A percentile compares a stretch with the other conserved stretches of the same genome.
phyloP scores from a whole-genome alignment of 805 yeast genomes.

The Saccharomycopsis amapae region DNA sequence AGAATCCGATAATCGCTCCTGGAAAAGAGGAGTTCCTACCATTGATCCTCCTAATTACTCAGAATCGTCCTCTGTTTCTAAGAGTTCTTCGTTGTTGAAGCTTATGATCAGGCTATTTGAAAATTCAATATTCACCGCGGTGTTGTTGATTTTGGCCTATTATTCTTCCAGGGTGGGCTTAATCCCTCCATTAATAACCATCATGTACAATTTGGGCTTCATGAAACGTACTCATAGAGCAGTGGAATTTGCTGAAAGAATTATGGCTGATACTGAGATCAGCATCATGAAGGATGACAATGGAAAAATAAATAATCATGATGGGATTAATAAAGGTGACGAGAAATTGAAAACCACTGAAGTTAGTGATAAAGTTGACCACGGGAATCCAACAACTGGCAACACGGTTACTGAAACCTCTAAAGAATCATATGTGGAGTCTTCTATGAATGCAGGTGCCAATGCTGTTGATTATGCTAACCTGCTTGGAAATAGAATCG shows the following conservation, averaged over 20 bases:
- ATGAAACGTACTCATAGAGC: conserved; percentile 30
- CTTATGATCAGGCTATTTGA: conserved; percentile 36
- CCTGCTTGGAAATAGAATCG: too few species aligned
- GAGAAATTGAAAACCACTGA: neutral
- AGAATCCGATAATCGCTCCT: conserved; percentile 5
- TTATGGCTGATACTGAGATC: conserved; percentile 20
- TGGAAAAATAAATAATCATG: neutral
- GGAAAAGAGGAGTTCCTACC: too few species aligned
- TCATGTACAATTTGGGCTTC: conserved; percentile 28
- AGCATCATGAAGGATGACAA: neutral
- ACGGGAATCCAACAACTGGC: neutral
- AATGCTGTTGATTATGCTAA: too few species aligned
- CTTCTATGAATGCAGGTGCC: too few species aligned
- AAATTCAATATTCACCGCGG: conserved; percentile 40
- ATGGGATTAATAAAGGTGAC: neutral
- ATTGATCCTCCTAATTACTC: conserved; percentile 16
- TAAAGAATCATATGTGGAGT: too few species aligned
- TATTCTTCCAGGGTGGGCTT: conserved; percentile 33
- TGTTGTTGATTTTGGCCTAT: conserved; percentile 32
- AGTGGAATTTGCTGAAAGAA: conserved; percentile 30
- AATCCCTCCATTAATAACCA: conserved; percentile 30
- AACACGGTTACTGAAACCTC: too few species aligned
- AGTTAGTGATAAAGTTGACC: conserved; percentile 9
- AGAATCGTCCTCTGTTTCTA: too few species aligned
- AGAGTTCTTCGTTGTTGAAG: conserved; percentile 10